These are phyloP conservation scores for Trichoderma koningiopsis DNA, from an alignment of 2,329 filamentous ascomycete species.

Conservation along the genomic window DNA sequence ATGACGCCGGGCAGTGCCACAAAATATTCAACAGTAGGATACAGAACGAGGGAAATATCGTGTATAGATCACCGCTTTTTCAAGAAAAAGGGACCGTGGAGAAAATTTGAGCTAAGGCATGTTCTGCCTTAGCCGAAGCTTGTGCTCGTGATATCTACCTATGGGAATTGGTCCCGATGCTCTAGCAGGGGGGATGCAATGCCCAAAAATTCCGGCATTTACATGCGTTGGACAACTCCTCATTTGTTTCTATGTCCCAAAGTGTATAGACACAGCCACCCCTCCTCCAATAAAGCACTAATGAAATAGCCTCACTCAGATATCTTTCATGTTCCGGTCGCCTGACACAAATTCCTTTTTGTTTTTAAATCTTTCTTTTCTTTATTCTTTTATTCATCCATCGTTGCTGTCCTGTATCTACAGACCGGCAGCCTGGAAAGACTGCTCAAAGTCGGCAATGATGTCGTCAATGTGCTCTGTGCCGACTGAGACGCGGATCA, in stretches of 20 bases:
- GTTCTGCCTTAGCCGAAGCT: neutral
- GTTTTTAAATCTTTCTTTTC: neutral
- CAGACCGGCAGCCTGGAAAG: conserved; percentile 63
- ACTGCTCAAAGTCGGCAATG: conserved; percentile 91
- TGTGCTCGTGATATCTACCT: neutral
- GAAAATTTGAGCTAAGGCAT: neutral
- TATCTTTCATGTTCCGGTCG: neutral
- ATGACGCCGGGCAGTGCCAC: conserved; percentile 4
- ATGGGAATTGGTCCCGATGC: neutral
- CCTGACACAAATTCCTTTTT: neutral
- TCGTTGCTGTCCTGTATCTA: neutral
- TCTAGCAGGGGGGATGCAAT: neutral
- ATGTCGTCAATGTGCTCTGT: conserved; percentile 98
- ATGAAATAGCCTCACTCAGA: neutral
- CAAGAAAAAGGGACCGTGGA: neutral
- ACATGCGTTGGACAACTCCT: neutral
- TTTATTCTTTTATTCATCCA: neutral
- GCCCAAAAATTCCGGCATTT: too few relatives aligned
- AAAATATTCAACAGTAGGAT: neutral
- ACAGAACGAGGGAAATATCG: neutral
- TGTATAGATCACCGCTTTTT: neutral
- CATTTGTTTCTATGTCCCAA: neutral
- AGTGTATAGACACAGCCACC: neutral
- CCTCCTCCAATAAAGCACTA: neutral
- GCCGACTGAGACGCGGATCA: conserved; percentile 92